A percentile compares a stretch with the other conserved stretches of the same genome.
phyloP scores from a whole-genome alignment of 352 stramenopile genomes.

The Globisporangium cylindrosporum region DNA sequence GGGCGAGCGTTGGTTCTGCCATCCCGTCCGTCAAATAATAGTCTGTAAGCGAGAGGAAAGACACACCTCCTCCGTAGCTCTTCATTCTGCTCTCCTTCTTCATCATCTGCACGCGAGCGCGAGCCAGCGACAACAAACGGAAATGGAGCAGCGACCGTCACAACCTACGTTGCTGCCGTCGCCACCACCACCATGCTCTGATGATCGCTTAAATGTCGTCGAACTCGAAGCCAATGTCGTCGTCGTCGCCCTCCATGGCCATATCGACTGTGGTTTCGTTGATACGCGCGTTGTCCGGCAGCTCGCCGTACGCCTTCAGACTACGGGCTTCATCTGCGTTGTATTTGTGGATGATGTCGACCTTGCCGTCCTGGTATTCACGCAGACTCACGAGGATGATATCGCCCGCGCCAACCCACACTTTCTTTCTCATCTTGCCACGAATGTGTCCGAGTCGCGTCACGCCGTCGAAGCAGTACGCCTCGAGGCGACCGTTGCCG shows the following conservation, averaged over 20 bases:
- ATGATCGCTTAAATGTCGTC: conserved; percentile 80
- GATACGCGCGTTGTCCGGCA: conserved; percentile 95
- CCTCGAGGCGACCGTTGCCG: conserved; percentile 97
- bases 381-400: conserved; percentile 99
- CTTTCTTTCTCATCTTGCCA: conserved; percentile 99
- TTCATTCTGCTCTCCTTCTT: background rate
- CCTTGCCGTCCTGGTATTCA: conserved; percentile 99
- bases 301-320: conserved; percentile 99
- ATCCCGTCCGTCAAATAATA: conserved; percentile 15
- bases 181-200: background rate
- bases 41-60: conserved; percentile 11
- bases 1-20: background rate
- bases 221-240: conserved; percentile 90
- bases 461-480: conserved; percentile 98
- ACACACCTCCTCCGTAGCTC: background rate
- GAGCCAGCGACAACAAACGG: background rate
- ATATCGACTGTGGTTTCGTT: conserved; percentile 89
- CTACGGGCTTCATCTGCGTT: conserved; percentile 97
- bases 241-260: conserved; percentile 81
- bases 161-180: background rate
- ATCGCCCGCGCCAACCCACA: conserved; percentile 98
- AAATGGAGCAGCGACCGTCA: background rate
- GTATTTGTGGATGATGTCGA: conserved; percentile 99
- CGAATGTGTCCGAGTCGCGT: conserved; percentile 98
- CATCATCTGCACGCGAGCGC: background rate